A percentile compares a stretch with the other conserved stretches of the same genome.
These are phyloP conservation scores for Catunica adiposa DNA, from an alignment of 2,329 filamentous ascomycete genomes.

Conservation along the genomic window DNA sequence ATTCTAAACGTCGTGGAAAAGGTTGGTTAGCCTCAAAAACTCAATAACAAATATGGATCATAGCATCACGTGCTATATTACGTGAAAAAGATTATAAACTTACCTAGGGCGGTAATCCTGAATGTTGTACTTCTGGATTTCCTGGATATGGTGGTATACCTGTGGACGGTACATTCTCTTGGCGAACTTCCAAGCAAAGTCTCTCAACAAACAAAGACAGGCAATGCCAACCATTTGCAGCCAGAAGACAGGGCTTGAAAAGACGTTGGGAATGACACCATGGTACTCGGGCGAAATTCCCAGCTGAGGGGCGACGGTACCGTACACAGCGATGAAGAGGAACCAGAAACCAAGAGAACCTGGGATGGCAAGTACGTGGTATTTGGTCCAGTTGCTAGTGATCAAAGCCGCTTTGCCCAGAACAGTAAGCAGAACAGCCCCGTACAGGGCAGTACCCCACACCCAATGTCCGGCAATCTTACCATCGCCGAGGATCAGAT, in stretches of 20 bases:
- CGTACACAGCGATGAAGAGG: slow-evolving; percentile 76
- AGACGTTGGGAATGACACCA: slow-evolving; percentile 67
- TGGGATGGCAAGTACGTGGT: slow-evolving; percentile 86
- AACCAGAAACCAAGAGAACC: slow-evolving; percentile 88
- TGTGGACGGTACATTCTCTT: slow-evolving; percentile 96
- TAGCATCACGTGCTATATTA: no score
- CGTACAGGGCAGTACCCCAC: slow-evolving; percentile 92
- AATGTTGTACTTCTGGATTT: slow-evolving; percentile 99
- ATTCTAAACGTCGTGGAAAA: slow-evolving; percentile 40
- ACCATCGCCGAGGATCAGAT: slow-evolving; percentile 64
- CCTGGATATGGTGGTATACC: slow-evolving; percentile 94
- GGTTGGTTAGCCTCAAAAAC: slow-evolving; percentile 8
- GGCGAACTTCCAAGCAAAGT: slow-evolving; percentile 92
- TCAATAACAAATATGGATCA: not conserved
- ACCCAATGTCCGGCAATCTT: slow-evolving; percentile 87
- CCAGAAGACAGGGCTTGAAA: slow-evolving; percentile 76
- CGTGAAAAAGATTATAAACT: slow-evolving; percentile 20
- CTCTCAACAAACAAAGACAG: slow-evolving; percentile 64
- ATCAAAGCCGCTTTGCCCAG: slow-evolving; percentile 88
- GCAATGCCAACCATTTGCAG: slow-evolving; percentile 71
- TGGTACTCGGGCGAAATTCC: slow-evolving; percentile 69
- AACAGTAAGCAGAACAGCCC: slow-evolving; percentile 79
- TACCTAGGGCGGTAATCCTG: slow-evolving; percentile 94
- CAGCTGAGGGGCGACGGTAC: slow-evolving; percentile 66
- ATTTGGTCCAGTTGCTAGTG: slow-evolving; percentile 98